Conservation (phyloP, 1,284 basidiomycete species). For the Wallemia hederae region DNA sequence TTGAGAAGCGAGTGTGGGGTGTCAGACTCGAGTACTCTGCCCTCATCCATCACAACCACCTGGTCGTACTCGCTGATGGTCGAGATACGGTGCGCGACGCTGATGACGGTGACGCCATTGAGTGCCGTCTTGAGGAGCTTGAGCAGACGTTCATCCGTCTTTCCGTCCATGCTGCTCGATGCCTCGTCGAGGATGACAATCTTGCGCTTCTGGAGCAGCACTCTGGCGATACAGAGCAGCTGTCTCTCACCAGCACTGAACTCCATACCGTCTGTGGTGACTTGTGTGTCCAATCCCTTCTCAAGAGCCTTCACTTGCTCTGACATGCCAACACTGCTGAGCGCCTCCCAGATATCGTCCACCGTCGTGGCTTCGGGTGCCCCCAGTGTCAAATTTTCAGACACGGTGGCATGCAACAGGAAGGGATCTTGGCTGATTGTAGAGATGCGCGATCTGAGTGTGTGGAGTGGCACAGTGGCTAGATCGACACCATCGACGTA, state of each 20-base stretch:
- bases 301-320: constrained; percentile 10
- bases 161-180: constrained; percentile 7
- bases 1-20: constrained; percentile 8
- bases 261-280: constrained; percentile 1
- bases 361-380: constrained; percentile 6
- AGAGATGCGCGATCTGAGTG: constrained; percentile 2
- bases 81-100: constrained; percentile 13
- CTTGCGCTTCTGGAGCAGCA: constrained; percentile 12
- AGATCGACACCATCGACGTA: constrained; percentile 8
- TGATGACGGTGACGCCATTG: constrained; percentile 9
- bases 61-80: constrained; percentile 12
- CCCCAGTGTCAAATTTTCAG: constrained; percentile 11
- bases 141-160: constrained; percentile 10
- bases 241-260: constrained; percentile 12
- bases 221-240: constrained; percentile 15
- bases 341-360: constrained; percentile 11
- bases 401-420: constrained; percentile 10
- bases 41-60: constrained; percentile 11
- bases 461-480: constrained; percentile 2
- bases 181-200: constrained; percentile 15
- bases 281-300: constrained; percentile 6
- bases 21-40: constrained; percentile 10
- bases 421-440: constrained; percentile 10
- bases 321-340: constrained; percentile 9
- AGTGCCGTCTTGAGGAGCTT: constrained; percentile 8